Evolutionary conservation across 805 yeast genomes (phyloP), one percentile per base, ranked within the genome.

Genomic region (Saccharomycopsis sp.): DNA sequence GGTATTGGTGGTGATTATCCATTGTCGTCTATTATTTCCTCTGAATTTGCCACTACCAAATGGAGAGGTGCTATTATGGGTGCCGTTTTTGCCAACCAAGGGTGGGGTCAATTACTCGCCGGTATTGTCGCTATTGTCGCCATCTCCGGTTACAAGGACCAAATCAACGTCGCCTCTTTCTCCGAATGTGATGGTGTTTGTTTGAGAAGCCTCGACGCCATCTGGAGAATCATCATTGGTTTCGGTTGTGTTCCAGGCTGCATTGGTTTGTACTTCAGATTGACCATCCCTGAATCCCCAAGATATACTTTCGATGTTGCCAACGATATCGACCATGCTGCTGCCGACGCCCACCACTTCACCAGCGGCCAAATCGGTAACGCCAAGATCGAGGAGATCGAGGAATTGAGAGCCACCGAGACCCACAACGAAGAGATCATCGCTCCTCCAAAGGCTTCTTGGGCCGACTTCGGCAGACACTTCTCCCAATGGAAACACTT

Each of bases 41-140:
- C 97, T 59, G 97, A 90, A 78, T 90, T 90, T 69, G 81, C 97
- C 25, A 89, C 97, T 60, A 90, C 97, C 65, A 89, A 87, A 74
- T 90, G 96, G 96, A 88, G 97, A 84, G 97, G 97, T 81, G 96
- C 97, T 64, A 89, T 89, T 67, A 90, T 90, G 96, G 91, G 89
- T 70, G 96, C 97, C 29, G 97, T 90, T 58, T 92, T 92, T 73
- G 93, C 97, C 59, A 91, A 91, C 78, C 97, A 92, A 77, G 97
- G 97, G 74, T 83, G 94, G 85, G 97, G 97, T 73, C 97, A 92
- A 78, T 81, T 91, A 62, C 69, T 84, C 19, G 96, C 90, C 61
- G 96, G 93, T 82, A 78, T 90, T 64, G 88, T 90, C 66, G 89
- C 96, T 58, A 75, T 90, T 62, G 69, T 88, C 59, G 79, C 83